Evolutionary conservation across 805 yeast genomes (phyloP), one percentile per base, ranked within the genome.

Genomic region (Myxozyma sirexii): DNA sequence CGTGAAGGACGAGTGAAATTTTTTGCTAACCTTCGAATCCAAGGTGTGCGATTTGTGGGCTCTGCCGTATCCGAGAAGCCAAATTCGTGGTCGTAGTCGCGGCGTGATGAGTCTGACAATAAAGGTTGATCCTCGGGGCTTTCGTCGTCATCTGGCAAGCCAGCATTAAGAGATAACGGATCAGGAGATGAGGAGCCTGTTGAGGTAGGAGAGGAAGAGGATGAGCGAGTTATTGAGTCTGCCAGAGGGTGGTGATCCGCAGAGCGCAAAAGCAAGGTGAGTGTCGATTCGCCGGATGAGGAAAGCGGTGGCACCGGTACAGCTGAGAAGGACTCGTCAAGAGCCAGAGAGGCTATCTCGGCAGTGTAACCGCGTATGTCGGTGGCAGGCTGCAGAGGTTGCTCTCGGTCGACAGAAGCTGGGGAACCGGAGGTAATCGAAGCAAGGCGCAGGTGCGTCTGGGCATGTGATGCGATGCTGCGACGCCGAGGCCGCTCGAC

Each of bases 341-440:
- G 59, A 4, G 67, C 67, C 33, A 60, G 21, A 6, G 51, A 45
- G 10, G 67, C 67, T 13, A 63, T 42, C 51, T 63, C 67, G 2
- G 67, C 67, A 8, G 67, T 63, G 42, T 56, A 55, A 31, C 57
- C 65, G 35, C 67, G 55, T n/a, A 60, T 41, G 19, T 48, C 39
- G 15, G 57, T 29, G 10, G 47, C 56, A 13, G 35, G 38, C 15
- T 21, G 43, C n/a, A 33, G 15, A 1, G 44, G 39, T 6, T 17
- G 23, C 1, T 41, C 47, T 3, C 41, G 26, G 33, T 31, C 44
- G 19, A 19, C 37, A 21, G 50, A 37, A 8, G 56, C 31, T 10
- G 27, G 62, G 35, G 46, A 42, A 35, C 43, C 6, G 51, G 56
- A 50, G 24, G 54, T 17, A 39, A 59, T 27, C 27, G 63, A 42